Evolutionary conservation across 495 filamentous ascomycete genomes (phyloP).

Genomic region (Neurospora tetrasperma): DNA sequence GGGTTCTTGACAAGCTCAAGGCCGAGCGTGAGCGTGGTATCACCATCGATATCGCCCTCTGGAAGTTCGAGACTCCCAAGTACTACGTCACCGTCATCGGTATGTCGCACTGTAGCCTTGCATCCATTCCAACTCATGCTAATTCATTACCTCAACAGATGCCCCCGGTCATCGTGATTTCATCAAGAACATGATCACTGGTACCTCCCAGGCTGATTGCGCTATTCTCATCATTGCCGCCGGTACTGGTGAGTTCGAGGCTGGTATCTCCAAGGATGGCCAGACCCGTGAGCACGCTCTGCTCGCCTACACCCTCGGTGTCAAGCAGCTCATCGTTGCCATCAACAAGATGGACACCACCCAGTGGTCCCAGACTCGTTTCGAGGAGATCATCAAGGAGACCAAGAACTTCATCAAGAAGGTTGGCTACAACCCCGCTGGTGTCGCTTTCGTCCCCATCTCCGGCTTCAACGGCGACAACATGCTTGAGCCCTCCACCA

Average conservation of each 20-base stretch:
- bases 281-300: conserved; percentile 99
- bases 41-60: conserved; percentile 99
- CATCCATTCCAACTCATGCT: background rate
- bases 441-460: conserved; percentile 97
- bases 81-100: conserved; percentile 99
- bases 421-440: conserved; percentile 99
- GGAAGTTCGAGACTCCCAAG: conserved; percentile 99
- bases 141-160: conserved; percentile 41
- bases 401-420: conserved; percentile 99
- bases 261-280: conserved; percentile 99
- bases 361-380: conserved; percentile 95
- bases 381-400: conserved; percentile 99
- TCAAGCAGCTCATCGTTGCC: conserved; percentile 99
- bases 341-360: conserved; percentile 99
- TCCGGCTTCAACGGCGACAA: conserved; percentile 99
- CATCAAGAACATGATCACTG: conserved; percentile 99
- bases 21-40: conserved; percentile 99
- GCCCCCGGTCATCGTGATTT: conserved; percentile 99
- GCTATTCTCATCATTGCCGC: conserved; percentile 99
- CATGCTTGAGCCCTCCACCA: conserved; percentile 87
- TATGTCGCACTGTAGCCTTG: conserved; percentile 33
- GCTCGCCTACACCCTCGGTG: conserved; percentile 99
- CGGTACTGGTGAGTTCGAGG: conserved; percentile 99
- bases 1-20: conserved; percentile 99
- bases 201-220: conserved; percentile 99